Conservation (phyloP, 2,329 filamentous ascomycete genomes). For the Ophiostoma quercus region DNA sequence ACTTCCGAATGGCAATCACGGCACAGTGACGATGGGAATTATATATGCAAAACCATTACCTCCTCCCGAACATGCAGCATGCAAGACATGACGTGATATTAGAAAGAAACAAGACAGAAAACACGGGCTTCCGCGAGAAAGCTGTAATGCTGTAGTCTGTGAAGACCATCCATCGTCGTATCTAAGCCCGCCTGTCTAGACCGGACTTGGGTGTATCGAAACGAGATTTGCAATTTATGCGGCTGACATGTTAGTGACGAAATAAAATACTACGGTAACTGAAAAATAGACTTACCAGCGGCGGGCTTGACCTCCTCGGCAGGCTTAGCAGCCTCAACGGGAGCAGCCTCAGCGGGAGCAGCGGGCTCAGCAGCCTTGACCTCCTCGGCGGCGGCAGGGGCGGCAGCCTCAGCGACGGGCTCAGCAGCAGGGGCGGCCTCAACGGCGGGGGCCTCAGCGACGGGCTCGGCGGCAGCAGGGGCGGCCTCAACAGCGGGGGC, state of each 20-base stretch:
- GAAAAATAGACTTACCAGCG: conserved; percentile 19
- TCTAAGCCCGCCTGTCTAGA: not conserved
- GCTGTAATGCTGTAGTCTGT: not conserved
- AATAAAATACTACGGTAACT: not conserved
- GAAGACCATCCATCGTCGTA: not conserved
- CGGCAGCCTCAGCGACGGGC: conserved; percentile 21
- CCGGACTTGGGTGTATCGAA: not conserved
- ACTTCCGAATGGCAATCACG: not conserved
- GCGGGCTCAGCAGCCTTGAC: conserved; percentile 34
- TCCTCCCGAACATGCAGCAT: conserved; percentile 10
- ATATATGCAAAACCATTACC: conserved; percentile 21
- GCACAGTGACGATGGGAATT: conserved; percentile 29
- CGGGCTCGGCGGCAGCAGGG: conserved; percentile 27
- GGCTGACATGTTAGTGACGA: not conserved
- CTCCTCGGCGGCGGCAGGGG: conserved; percentile 27
- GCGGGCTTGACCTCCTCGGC: conserved; percentile 33
- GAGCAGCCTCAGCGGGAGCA: conserved; percentile 23
- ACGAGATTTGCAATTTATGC: not conserved
- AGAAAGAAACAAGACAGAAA: not conserved
- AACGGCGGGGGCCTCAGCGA: conserved; percentile 21
- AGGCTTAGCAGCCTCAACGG: conserved; percentile 20
- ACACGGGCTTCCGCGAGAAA: not conserved
- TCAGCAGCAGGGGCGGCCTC: conserved; percentile 27
- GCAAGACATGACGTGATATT: not conserved
- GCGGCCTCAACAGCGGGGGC: conserved; percentile 23